Evolutionary conservation across 2,329 filamentous ascomycete genomes (phyloP).

Genomic region (Arthroderma sp.): DNA sequence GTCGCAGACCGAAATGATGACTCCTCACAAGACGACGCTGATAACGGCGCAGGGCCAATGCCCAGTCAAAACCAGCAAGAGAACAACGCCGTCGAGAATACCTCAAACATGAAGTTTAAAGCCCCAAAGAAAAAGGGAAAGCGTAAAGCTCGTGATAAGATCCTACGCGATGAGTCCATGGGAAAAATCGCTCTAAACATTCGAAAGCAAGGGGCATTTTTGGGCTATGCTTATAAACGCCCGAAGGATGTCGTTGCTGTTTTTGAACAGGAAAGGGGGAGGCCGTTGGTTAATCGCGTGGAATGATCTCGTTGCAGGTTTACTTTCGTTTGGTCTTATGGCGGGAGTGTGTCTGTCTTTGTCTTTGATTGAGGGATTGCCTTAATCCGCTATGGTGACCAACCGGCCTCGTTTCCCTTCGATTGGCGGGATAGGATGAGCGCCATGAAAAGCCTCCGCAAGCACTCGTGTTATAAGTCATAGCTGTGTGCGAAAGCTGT

Average conservation of each 20-base stretch:
- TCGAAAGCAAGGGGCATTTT: constrained; percentile 69
- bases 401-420: neutral
- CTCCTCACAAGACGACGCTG: neutral
- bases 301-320: neutral
- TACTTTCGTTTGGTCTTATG: neutral
- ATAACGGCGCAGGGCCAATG: neutral
- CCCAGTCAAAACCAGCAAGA: neutral
- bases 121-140: constrained; percentile 50
- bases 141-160: constrained; percentile 70
- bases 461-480: neutral
- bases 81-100: neutral
- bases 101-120: constrained; percentile 12
- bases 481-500: neutral
- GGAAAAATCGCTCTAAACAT: constrained; percentile 61
- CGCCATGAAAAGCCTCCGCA: neutral
- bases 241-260: constrained; percentile 28
- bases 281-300: constrained; percentile 10
- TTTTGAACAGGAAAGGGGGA: constrained; percentile 25
- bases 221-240: constrained; percentile 73
- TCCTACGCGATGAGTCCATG: constrained; percentile 61
- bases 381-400: neutral
- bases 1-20: neutral
- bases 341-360: neutral
- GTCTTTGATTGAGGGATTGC: neutral
- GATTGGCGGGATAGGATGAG: neutral